Percentiles rank a stretch among this genome's conserved stretches.
Conservation (phyloP, 2,329 filamentous ascomycete species). For the Dactylellina parvicollis region DNA sequence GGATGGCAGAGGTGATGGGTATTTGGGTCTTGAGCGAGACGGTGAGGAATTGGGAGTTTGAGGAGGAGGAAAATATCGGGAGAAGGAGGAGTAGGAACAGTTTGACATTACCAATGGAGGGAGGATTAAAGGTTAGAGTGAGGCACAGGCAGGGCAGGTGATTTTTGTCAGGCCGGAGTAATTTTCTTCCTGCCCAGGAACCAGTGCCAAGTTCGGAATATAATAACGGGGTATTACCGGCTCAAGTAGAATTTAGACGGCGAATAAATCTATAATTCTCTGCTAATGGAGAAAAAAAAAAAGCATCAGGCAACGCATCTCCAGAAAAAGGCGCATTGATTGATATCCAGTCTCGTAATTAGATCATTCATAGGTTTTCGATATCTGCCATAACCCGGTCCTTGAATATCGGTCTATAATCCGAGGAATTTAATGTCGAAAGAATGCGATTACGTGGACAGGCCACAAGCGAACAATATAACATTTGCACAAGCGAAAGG, state of each 20-base stretch:
- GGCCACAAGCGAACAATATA: not conserved
- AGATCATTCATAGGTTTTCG: not conserved
- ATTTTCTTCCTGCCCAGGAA: no score
- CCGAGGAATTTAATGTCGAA: not conserved
- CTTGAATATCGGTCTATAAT: not conserved
- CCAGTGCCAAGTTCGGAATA: not conserved
- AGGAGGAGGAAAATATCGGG: slow-evolving; percentile 48
- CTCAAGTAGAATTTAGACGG: no score
- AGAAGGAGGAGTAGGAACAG: slow-evolving; percentile 50
- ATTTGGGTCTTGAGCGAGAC: slow-evolving; percentile 47
- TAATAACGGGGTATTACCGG: no score
- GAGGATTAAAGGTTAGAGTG: slow-evolving; percentile 44
- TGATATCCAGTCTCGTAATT: no score
- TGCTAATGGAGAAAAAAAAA: no score
- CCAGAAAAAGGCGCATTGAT: no score
- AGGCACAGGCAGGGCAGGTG: slow-evolving; percentile 21
- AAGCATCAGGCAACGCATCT: no score
- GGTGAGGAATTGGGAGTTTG: slow-evolving; percentile 45
- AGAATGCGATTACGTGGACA: slow-evolving; percentile 38
- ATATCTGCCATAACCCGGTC: not conserved
- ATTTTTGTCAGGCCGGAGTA: not conserved
- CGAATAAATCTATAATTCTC: no score
- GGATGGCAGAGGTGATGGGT: slow-evolving; percentile 52
- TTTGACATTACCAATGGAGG: slow-evolving; percentile 48
- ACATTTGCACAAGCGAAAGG: slow-evolving; percentile 4